Percentiles rank a stretch among this genome's conserved stretches.
phyloP scores from a whole-genome alignment of 345 rosid genomes.

The Eucalyptus pauciflora region DNA sequence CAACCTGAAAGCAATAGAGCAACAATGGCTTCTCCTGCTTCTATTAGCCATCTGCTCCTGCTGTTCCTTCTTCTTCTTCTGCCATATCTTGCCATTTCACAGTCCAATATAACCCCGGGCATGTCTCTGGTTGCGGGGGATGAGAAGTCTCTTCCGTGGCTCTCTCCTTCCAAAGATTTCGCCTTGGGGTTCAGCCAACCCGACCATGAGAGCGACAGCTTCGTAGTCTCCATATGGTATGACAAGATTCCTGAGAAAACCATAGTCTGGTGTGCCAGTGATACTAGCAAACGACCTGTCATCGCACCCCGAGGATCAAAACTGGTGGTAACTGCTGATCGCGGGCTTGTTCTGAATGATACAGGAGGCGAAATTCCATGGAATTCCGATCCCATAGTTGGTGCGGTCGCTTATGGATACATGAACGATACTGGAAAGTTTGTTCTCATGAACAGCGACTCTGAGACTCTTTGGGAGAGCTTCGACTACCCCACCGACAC shows the following conservation, averaged over 20 bases:
- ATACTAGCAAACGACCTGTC: not conserved
- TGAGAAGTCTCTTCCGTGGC: not conserved
- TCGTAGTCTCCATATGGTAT: constrained; percentile 16
- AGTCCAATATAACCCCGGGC: not conserved
- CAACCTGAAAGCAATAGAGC: not conserved
- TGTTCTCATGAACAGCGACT: not conserved
- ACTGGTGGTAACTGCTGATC: constrained; percentile 1
- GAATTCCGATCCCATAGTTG: not conserved
- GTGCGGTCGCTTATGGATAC: not conserved
- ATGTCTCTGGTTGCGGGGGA: not conserved
- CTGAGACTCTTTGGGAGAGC: constrained; percentile 9
- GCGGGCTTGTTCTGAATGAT: not conserved
- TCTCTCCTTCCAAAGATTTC: constrained; percentile 12
- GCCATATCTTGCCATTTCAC: not conserved
- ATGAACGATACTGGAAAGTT: constrained; percentile 11
- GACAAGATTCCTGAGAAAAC: constrained; percentile 7
- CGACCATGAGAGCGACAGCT: not conserved
- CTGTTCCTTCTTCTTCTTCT: not conserved
- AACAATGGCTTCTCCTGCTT: not conserved
- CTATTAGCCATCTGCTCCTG: not conserved
- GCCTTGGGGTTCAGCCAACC: constrained; percentile 11
- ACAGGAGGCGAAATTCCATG: constrained; percentile 1
- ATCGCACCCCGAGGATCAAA: not conserved
- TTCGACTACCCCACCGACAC: constrained; percentile 17
- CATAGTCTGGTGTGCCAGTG: not conserved